Evolutionary conservation across 257 asterid species (phyloP), one percentile per base, ranked within the genome.

Genomic region (Capsicum chinense): DNA sequence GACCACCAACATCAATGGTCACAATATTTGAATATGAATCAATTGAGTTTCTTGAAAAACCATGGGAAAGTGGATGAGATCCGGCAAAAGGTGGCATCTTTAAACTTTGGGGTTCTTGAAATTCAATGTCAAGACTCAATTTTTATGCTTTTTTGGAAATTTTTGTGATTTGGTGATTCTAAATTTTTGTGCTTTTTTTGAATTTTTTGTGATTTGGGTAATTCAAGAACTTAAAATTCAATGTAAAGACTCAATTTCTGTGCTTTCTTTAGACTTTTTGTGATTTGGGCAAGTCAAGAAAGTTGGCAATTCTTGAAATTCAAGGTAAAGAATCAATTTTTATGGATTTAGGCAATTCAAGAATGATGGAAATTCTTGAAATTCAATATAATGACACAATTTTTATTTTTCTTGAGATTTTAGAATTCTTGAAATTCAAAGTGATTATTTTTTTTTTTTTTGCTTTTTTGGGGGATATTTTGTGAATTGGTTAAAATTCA

Each of bases 1-100:
- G 94, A 16, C 99, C 99, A 3, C 99, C 99, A 0, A 95, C 99
- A 52, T 97, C 95, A 63, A 97, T 93, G 21, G 97, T 93, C 2
- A 94, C 91, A 4, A 94, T 82, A 86, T 92, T 89, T 1, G 97
- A 87, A 69, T 76, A 84, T 48, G 94, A 90, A 64, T 87, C 91
- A 9, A 70, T 37, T 8, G 84, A 84, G 37, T 44, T 84, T n/a
- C 69, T 85, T 14, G 82, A 84, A 57, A 83, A 79, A 50, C 88
- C 88, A 76, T 73, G 44, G 10, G 89, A 83, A 78, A 66, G 73
- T 16, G 92, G 70, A 81, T 78, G 88, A 3, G 90, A 63, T 79
- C 91, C 92, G 62, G 89, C 91, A 83, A 89, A 91, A 84, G 97
- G 92, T 42, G 97, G 95, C 99, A 94, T 94, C 80, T 90, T 89